phyloP scores from a whole-genome alignment of 352 stramenopile genomes.

The Globisporangium okanoganense region DNA sequence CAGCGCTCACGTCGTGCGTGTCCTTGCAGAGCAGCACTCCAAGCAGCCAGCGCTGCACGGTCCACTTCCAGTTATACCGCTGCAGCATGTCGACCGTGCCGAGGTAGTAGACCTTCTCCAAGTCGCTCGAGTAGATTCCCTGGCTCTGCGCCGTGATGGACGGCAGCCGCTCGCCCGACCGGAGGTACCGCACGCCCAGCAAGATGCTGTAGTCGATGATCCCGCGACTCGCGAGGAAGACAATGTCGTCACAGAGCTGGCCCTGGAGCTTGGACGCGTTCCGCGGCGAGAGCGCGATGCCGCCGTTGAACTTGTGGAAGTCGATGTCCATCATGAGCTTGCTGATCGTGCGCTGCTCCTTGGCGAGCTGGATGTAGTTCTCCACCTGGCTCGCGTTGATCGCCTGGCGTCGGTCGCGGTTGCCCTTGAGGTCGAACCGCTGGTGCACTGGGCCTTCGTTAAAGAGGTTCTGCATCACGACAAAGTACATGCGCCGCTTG shows the following conservation, averaged over 20 bases:
- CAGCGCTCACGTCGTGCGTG: conserved; percentile 75
- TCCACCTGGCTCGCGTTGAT: conserved; percentile 60
- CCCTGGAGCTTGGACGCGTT: conserved; percentile 44
- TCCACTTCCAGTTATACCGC: conserved; percentile 86
- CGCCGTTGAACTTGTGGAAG: conserved; percentile 70
- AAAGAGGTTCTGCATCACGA: conserved; percentile 88
- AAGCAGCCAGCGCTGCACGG: conserved; percentile 72
- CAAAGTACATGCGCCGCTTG: conserved; percentile 85
- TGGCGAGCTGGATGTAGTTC: conserved; percentile 58
- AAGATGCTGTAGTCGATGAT: conserved; percentile 88
- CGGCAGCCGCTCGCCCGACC: conserved; percentile 22
- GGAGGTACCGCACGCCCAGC: conserved; percentile 58
- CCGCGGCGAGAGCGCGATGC: conserved; percentile 46
- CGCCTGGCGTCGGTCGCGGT: conserved; percentile 68
- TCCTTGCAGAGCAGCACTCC: conserved; percentile 76
- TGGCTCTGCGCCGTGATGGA: conserved; percentile 20
- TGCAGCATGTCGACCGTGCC: conserved; percentile 83
- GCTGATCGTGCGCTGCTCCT: conserved; percentile 48
- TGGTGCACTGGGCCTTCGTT: conserved; percentile 75
- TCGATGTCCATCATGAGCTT: conserved; percentile 88
- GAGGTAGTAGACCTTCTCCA: conserved; percentile 69
- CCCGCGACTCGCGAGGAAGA: conserved; percentile 74
- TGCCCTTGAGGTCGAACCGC: conserved; percentile 81
- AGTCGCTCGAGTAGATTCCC: conserved; percentile 45
- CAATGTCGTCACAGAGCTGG: conserved; percentile 76